phyloP scores from a whole-genome alignment of 2,329 filamentous ascomycete species.

The Boeremia exigua region DNA sequence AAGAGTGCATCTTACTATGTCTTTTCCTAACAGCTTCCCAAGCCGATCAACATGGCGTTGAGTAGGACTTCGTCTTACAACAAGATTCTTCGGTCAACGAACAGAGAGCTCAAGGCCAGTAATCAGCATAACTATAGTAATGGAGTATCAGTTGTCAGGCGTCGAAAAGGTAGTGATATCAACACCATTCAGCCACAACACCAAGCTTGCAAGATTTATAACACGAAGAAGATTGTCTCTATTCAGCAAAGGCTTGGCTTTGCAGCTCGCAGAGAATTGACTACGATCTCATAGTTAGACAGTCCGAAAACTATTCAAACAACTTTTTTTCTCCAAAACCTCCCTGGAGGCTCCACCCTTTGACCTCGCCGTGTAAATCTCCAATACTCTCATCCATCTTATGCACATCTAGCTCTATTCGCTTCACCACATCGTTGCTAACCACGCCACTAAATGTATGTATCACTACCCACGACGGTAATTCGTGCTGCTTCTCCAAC shows the following conservation, averaged over 20 bases:
- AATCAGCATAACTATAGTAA: too few species aligned
- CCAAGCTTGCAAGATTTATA: too few species aligned
- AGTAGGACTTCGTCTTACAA: slow-evolving; percentile 13
- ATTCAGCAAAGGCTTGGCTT: too few species aligned
- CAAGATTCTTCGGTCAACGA: too few species aligned
- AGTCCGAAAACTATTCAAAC: background rate
- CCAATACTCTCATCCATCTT: slow-evolving; percentile 18
- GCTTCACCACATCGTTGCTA: slow-evolving; percentile 2
- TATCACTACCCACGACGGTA: background rate
- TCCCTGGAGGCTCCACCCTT: background rate
- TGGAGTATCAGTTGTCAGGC: too few species aligned
- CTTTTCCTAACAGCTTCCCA: background rate
- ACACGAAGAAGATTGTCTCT: too few species aligned
- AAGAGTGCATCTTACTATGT: background rate
- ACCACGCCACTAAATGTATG: background rate
- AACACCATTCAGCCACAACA: too few species aligned
- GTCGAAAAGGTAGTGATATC: too few species aligned
- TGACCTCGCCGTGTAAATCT: background rate
- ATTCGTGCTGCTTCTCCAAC: background rate
- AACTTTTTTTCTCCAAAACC: background rate
- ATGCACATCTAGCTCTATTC: slow-evolving; percentile 10
- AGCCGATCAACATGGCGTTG: slow-evolving; percentile 5
- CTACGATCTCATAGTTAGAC: background rate
- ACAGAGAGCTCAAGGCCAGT: too few species aligned
- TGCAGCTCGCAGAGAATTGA: background rate